Evolutionary conservation across 306 rosid species (phyloP), one percentile per base, ranked within the genome.

Genomic region (Prunus dulcis): DNA sequence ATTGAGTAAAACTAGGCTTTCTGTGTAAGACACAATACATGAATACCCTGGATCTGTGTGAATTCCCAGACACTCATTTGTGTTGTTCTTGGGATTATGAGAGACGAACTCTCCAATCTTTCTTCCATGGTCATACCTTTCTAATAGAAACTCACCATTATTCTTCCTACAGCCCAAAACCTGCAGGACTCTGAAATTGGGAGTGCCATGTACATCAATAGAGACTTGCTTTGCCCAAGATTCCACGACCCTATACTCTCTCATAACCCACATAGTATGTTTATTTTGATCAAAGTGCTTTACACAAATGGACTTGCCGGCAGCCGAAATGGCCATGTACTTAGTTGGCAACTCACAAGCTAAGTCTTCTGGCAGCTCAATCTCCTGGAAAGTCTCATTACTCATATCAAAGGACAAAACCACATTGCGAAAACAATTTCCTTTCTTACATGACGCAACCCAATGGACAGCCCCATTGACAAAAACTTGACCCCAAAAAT

Each of bases 141-240:
- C 71, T 12, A 50, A 25, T 1, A 45, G 47, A 30, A 53, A 41
- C 11, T 78, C 72, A 3, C 58, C 77, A 19, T 63, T 78, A 19
- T 63, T 78, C 15, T 38, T 41, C 47, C 32, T 51, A 9, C 22
- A 71, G 1, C 57, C 73, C 69, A 78, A 30, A 14, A 78, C 38
- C 57, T 6, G 45, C 14, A 22, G 4, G 9, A 78, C 20, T 46
- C 34, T 28, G 5, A 47, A 61, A 19, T 46, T 63, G 0, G 61
- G 70, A 14, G 28, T 12, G 14, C 10, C 46, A 11, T 41, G 17
- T 4, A 41, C 1, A 34, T 52, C 67, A 22, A 78, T n/a, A 10
- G 28, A 19, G 56, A 63, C 38, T 19, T 23, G 47, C 72, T 71
- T 78, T 49, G 23, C 64, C 82, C 82, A 78, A 50, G 77, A 78